A percentile compares a stretch with the other conserved stretches of the same genome.
Conservation (phyloP, 495 filamentous ascomycete genomes). For the Alectoria sarmentosa region DNA sequence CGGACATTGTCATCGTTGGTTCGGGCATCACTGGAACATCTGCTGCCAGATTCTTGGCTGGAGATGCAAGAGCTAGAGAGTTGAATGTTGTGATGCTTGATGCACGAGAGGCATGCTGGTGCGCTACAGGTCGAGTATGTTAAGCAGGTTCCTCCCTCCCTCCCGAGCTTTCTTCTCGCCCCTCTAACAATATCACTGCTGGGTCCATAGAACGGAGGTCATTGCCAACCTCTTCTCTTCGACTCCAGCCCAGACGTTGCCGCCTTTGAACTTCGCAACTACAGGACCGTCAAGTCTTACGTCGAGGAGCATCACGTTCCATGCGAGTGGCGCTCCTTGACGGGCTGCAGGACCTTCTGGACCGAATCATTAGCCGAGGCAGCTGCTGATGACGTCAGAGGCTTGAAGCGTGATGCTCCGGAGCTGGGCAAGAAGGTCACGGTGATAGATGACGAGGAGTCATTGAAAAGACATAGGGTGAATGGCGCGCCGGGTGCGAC, state of each 20-base stretch:
- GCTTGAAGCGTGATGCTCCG: slow-evolving; percentile 42
- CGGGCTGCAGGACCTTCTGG: slow-evolving; percentile 50
- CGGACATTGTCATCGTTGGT: slow-evolving; percentile 65
- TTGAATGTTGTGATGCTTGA: slow-evolving; percentile 64
- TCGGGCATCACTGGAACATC: slow-evolving; percentile 65
- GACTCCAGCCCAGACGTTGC: slow-evolving; percentile 42
- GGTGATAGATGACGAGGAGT: slow-evolving; percentile 29
- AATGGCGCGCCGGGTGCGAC: slow-evolving; percentile 38
- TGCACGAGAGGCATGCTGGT: slow-evolving; percentile 69
- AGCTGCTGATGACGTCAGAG: slow-evolving; percentile 36
- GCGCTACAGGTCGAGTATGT: slow-evolving; percentile 60
- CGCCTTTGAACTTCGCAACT: slow-evolving; percentile 58
- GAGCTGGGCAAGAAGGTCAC: slow-evolving; percentile 34
- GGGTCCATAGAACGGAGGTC: slow-evolving; percentile 56
- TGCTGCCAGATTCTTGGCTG: slow-evolving; percentile 55
- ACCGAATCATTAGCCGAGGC: slow-evolving; percentile 38
- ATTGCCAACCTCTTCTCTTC: slow-evolving; percentile 62
- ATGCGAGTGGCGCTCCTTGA: slow-evolving; percentile 52
- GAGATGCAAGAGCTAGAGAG: slow-evolving; percentile 33
- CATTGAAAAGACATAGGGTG: slow-evolving; percentile 34
- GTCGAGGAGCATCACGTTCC: slow-evolving; percentile 46
- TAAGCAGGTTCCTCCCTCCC: too few relatives aligned
- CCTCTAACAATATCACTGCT: background rate
- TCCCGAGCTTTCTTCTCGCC: background rate
- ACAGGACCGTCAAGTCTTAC: slow-evolving; percentile 42